A percentile compares a stretch with the other conserved stretches of the same genome.
Conservation (phyloP, 1,139 yeast genomes). For the Lodderomyces orthopsilosis region DNA sequence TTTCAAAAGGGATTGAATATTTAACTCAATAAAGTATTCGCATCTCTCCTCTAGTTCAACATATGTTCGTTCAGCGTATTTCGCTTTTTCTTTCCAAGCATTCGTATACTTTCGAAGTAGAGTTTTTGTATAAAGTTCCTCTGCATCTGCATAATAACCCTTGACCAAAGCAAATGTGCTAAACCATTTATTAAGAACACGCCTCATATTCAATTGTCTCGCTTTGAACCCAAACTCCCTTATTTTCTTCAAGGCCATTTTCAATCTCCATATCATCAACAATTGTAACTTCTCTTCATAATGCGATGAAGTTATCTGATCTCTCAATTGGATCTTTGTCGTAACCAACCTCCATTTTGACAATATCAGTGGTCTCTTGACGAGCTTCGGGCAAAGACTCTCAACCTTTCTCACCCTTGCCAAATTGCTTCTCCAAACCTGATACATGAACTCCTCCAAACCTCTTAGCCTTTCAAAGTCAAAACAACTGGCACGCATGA, state of each 20-base stretch:
- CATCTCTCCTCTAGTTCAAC: background rate
- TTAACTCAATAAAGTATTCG: background rate
- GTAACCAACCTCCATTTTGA: background rate
- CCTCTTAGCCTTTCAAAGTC: conserved; percentile 6
- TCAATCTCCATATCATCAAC: background rate
- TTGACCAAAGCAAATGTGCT: background rate
- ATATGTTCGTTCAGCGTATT: background rate
- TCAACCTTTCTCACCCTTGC: conserved; percentile 3
- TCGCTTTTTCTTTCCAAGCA: background rate
- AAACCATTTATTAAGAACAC: background rate
- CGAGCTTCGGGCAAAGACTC: background rate
- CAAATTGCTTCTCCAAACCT: conserved; percentile 12
- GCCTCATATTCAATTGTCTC: background rate
- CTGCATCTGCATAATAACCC: background rate
- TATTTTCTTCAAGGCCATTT: background rate
- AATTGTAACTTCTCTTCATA: background rate
- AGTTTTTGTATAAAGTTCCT: background rate
- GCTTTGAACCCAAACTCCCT: background rate
- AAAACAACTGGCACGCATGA: conserved; percentile 11
- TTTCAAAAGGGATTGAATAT: background rate
- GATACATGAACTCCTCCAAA: conserved; percentile 4
- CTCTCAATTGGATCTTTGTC: background rate
- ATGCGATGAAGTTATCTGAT: background rate
- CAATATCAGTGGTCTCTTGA: background rate
- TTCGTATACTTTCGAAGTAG: background rate